Base-by-base conservation (phyloP, 2,329 filamentous ascomycete genomes). In the Stagonosporopsis cucurbitacearum region DNA sequence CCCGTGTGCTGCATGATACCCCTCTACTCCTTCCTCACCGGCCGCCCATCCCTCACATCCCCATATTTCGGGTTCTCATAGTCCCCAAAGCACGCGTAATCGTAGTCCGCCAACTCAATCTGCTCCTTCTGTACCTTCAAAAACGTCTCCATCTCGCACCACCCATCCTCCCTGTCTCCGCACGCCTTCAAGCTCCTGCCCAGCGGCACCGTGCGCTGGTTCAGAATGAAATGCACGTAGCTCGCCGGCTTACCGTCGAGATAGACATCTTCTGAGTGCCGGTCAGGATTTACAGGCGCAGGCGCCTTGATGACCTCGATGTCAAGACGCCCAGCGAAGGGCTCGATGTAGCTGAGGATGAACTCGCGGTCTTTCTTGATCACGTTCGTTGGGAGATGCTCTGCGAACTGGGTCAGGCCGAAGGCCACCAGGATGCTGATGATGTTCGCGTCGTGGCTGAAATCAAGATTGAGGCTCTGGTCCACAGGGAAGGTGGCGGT, bases 361-460 rank as follows among this genome's bases (percentile, higher is more conserved):
- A 91, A 84, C 49, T 86, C 82, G 32, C 73, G 68, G 68, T 88
- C 86, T 5, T 80, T 74, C 11, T 82, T 81, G 54, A 88, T 82
- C 25, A 77, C 73, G 11, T 80, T 79, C 1, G 82, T 77, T 0
- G 86, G 84, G 3, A 92, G 78, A 13, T 83, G 51, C n/a, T 69
- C 76, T 19, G 83, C 78, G 67, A 93, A 92, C 67, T 92, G 89
- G 2, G 77, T 85, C 42, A 92, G 79, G 1, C 89, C 89, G 57
- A 93, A 89, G 0, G 90, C 89, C 0, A 88, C 86, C 4, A 92
- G 77, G 60, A 92, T 84, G 23, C 83, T 83, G 64, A 88, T 80
- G 57, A 91, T 90, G 69, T 89, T 90, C 28, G 87, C 88, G 74
- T 93, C 90, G 72, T 93, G 90, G 15, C 84, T 87, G 72, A 92